phyloP scores from a whole-genome alignment of 2,329 filamentous ascomycete species.

The Neonectria ditissima region DNA sequence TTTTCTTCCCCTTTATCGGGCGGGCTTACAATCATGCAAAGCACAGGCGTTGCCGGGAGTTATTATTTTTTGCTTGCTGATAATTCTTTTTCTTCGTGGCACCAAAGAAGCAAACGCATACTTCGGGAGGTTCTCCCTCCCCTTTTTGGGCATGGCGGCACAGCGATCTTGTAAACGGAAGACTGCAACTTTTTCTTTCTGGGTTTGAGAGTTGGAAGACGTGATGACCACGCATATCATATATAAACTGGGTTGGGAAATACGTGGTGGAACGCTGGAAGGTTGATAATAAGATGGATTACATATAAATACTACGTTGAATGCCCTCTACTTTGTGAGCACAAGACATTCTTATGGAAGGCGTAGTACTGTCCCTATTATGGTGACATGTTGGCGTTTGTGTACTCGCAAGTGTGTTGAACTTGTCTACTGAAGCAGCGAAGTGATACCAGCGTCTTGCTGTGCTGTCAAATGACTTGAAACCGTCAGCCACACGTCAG shows the following conservation, averaged over 20 bases:
- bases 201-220: slow-evolving; percentile 20
- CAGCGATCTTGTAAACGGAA: slow-evolving; percentile 23
- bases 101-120: neutral
- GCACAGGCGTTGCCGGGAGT: slow-evolving; percentile 29
- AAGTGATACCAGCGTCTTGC: neutral
- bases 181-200: slow-evolving; percentile 11
- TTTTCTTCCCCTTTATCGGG: neutral
- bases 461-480: neutral
- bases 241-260: slow-evolving; percentile 3
- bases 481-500: too few relatives aligned
- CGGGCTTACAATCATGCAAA: slow-evolving; percentile 19
- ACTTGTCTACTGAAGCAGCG: too few relatives aligned
- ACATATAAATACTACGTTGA: slow-evolving; percentile 13
- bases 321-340: neutral
- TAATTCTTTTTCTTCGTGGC: neutral
- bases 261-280: neutral
- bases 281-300: slow-evolving; percentile 27
- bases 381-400: neutral
- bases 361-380: neutral
- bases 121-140: slow-evolving; percentile 2
- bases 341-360: neutral
- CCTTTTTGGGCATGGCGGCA: slow-evolving; percentile 16
- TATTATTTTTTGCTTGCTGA: slow-evolving; percentile 6
- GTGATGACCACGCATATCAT: slow-evolving; percentile 10
- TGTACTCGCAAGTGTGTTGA: too few relatives aligned